Conservation (phyloP, 768 basidiomycete species). For the Rhodosporidiobolus odoratus region DNA sequence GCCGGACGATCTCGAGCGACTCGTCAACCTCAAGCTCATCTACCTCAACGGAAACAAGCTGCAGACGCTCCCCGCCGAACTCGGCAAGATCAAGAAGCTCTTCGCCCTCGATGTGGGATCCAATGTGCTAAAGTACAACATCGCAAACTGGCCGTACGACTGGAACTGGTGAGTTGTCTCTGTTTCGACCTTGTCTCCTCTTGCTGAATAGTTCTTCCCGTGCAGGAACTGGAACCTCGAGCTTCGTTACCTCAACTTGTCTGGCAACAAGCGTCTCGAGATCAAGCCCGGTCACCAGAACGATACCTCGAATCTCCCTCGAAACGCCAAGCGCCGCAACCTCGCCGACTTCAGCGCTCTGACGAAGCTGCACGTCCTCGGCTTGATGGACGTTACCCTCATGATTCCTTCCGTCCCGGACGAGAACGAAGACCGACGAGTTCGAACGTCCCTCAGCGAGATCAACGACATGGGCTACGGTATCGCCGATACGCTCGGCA, state of each 20-base stretch:
- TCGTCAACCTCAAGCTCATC: slow-evolving; percentile 64
- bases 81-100: slow-evolving; percentile 73
- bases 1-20: slow-evolving; percentile 72
- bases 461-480: slow-evolving; percentile 92
- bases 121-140: slow-evolving; percentile 91
- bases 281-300: slow-evolving; percentile 69
- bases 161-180: slow-evolving; percentile 80
- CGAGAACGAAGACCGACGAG: slow-evolving; percentile 73
- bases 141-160: slow-evolving; percentile 96
- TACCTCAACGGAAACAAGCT: slow-evolving; percentile 89
- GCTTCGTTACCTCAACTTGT: slow-evolving; percentile 88
- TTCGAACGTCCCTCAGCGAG: slow-evolving; percentile 82
- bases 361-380: slow-evolving; percentile 76
- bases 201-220: neutral
- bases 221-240: slow-evolving; percentile 92
- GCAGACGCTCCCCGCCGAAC: slow-evolving; percentile 82
- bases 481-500: slow-evolving; percentile 84
- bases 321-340: slow-evolving; percentile 46
- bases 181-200: neutral
- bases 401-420: slow-evolving; percentile 57
- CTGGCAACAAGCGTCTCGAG: slow-evolving; percentile 91
- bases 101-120: slow-evolving; percentile 84
- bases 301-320: slow-evolving; percentile 31
- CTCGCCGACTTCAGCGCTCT: slow-evolving; percentile 83
- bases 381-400: slow-evolving; percentile 88